Evolutionary conservation across 2,329 filamentous ascomycete genomes (phyloP), one percentile per base, ranked within the genome.

Genomic region (Stemphylium lycopersici): DNA sequence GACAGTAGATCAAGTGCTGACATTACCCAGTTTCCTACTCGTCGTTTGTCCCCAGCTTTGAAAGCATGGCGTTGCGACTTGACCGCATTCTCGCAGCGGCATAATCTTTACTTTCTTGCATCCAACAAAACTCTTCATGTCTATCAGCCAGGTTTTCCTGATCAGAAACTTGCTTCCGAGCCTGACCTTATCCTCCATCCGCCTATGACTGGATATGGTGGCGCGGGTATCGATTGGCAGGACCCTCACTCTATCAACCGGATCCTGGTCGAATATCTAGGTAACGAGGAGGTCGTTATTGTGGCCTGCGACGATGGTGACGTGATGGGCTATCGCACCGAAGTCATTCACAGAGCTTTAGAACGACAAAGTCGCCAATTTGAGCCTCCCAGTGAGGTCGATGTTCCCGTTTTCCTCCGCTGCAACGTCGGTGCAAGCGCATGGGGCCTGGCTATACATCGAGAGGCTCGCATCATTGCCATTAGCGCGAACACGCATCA

Each of bases 381-480:
- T n/a, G 55, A 61, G 11, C 26, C 52, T 3, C 15, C 61, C 58
- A 50, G 84, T 80, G 67, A 81, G 77, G 40, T 80, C 36, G 64
- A 67, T 52, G 69, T 70, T 62, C 78, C 55, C 66, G 78, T 79
- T 0, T 90, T 96, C 68, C 90, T 96, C 52, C 84, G 86, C 54
- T 84, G 89, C 33, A 92, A 90, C 69, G 91, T 96, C 2, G 84
- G 85, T 1, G 78, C 77, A 20, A 93, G 90, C 55, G 93, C 93
- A 2, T 99, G 95, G 95, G 95, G 93, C 0, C 76, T 96, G 42
- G 89, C 91, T 6, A 83, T 96, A 10, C 93, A 98, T 72, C 83
- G 85, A 57, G 79, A 87, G 58, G 91, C 90, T n/a, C 86, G 93
- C 0, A 79, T 97, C 57, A 89, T 99, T 58, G 95, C 93, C 0